Evolutionary conservation across 208 protist species (phyloP).

Genomic region (Acanthamoeba sp.): DNA sequence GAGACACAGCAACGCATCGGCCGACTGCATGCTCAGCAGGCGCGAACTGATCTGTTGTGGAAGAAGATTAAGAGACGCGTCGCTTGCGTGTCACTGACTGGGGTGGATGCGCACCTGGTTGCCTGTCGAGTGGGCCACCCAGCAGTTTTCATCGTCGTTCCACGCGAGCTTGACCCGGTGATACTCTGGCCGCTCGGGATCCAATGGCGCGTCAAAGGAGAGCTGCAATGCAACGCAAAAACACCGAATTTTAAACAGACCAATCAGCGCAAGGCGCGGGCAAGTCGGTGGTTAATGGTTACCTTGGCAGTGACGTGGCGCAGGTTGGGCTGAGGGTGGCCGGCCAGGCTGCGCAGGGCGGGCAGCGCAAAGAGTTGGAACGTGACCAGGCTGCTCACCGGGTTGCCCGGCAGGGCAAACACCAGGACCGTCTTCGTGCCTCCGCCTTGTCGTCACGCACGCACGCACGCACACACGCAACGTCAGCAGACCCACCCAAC

Average conservation of each 20-base stretch:
- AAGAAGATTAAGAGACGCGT: no score
- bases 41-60: slow-evolving; percentile 37
- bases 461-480: no score
- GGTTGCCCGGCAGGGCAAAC: slow-evolving; percentile 86
- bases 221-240: slow-evolving; percentile 42
- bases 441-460: background rate
- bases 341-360: slow-evolving; percentile 78
- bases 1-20: slow-evolving; percentile 71
- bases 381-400: slow-evolving; percentile 81
- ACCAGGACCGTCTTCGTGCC: slow-evolving; percentile 79
- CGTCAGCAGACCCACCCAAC: no score
- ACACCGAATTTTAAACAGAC: background rate
- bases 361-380: slow-evolving; percentile 85
- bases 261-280: background rate
- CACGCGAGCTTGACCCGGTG: slow-evolving; percentile 79
- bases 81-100: no score
- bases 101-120: background rate
- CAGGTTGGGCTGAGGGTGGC: slow-evolving; percentile 24
- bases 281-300: background rate
- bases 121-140: slow-evolving; percentile 76
- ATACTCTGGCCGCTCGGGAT: slow-evolving; percentile 86
- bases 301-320: slow-evolving; percentile 77
- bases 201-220: slow-evolving; percentile 37
- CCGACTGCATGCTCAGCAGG: slow-evolving; percentile 72
- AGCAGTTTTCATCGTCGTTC: slow-evolving; percentile 76